phyloP scores from a whole-genome alignment of 2,329 filamentous ascomycete genomes.

The Ceratocystiopsis brevicomis region DNA sequence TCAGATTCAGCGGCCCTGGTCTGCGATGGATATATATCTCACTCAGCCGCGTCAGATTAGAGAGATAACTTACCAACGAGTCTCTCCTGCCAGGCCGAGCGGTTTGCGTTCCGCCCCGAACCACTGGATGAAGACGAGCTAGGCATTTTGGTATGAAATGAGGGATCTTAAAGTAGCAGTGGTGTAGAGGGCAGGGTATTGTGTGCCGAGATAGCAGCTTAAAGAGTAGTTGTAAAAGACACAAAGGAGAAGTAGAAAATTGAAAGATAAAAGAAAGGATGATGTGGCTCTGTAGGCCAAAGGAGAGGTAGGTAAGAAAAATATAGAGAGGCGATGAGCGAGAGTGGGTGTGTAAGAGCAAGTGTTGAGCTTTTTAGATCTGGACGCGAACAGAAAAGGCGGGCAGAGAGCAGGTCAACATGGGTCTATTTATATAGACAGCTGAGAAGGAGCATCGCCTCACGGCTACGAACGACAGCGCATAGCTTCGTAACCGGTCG shows the following conservation, averaged over 20 bases:
- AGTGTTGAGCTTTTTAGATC: no score
- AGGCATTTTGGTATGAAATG: slow-evolving; percentile 1
- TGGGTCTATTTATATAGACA: slow-evolving; percentile 5
- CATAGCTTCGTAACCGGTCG: slow-evolving; percentile 4
- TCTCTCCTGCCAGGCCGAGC: slow-evolving; percentile 16
- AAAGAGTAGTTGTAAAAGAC: no score
- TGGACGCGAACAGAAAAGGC: no score
- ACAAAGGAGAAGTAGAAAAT: no score
- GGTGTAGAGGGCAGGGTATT: no score
- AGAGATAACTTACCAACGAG: slow-evolving; percentile 12
- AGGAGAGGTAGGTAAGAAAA: no score
- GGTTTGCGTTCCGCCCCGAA: slow-evolving; percentile 2
- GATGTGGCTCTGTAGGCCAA: no score
- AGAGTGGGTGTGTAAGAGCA: no score
- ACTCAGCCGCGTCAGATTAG: not conserved
- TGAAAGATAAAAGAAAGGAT: no score
- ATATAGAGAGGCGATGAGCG: no score
- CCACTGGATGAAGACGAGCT: slow-evolving; percentile 5
- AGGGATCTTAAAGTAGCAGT: not conserved
- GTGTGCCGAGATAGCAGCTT: no score
- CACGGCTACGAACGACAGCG: slow-evolving; percentile 3
- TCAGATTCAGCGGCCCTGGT: not conserved
- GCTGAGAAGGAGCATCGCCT: slow-evolving; percentile 2
- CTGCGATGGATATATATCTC: no score
- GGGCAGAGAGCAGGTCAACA: not conserved